Evolutionary conservation across 129 eudicot species (phyloP), one percentile per base, ranked within the genome.

Genomic region (Chrysanthemum seticuspe): DNA sequence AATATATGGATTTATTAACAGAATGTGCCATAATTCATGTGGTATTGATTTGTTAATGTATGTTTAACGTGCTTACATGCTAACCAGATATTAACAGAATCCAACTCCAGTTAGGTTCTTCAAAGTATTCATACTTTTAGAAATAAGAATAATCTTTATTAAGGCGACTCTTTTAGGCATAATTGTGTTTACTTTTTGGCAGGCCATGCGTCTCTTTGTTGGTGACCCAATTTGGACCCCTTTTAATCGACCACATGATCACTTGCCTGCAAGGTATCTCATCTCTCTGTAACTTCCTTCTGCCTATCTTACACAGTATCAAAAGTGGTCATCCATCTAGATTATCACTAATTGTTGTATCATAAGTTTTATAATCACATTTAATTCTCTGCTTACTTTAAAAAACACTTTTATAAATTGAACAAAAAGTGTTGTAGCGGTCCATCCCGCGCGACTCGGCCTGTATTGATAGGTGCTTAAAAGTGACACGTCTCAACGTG

Each of bases 191-290:
- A 2, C 54, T 14, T 71, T 52, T 74, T 52, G 82, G 84, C 79
- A 95, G 99, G 99, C 97, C 3, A 90, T 95, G 97, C 76, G 99
- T 68, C 96, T 95, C 49, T 95, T 95, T 90, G 91, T 95, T 81
- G 99, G 99, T 56, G 97, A 95, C 31, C 99, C 99, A 7, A 75
- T 95, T 72, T 95, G 99, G 99, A 95, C 99, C 59, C 99, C 99
- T 9, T 91, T 78, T 58, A 95, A 95, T 72, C 91, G 99, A n/a
- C 99, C 99, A 13, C 96, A 95, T 72, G 99, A 95, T 79, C 85
- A 95, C 75, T 84, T 88, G 15, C 96, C 96, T 62, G 99, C 97
- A 57, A 91, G 99, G 97, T 91, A 67, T 72, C 50, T 62, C 23
- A 67, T 72, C 50, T 58, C 18, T 68, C 12, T 7, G n/a, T 62